Evolutionary conservation across 768 basidiomycete species (phyloP).

Genomic region (Termitomyces sp.): DNA sequence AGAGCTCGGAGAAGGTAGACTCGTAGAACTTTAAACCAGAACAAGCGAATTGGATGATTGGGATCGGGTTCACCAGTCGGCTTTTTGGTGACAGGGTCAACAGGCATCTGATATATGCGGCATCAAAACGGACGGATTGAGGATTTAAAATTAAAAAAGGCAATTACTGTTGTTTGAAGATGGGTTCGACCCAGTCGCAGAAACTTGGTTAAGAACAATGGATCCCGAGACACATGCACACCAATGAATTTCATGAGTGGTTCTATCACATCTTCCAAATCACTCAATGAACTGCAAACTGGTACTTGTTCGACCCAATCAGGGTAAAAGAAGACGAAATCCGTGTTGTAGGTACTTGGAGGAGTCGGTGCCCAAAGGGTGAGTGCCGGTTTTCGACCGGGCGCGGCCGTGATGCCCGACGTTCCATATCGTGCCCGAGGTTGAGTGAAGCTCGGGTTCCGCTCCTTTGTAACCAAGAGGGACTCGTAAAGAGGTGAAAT

Average conservation of each 20-base stretch:
- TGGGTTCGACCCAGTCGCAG: conserved; percentile 71
- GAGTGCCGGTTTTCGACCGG: conserved; percentile 58
- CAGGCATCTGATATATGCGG: conserved; percentile 27
- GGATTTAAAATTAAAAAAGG: neutral
- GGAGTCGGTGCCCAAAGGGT: conserved; percentile 79
- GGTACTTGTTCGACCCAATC: conserved; percentile 75
- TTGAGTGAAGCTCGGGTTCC: conserved; percentile 55
- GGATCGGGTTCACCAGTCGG: conserved; percentile 48
- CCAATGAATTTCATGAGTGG: conserved; percentile 79
- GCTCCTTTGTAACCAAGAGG: conserved; percentile 47
- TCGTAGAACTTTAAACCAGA: conserved; percentile 83
- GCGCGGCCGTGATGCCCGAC: conserved; percentile 45
- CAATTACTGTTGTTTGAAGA: conserved; percentile 44
- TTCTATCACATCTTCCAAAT: conserved; percentile 70
- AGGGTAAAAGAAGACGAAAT: conserved; percentile 90
- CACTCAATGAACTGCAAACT: conserved; percentile 55
- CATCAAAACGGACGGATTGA: neutral
- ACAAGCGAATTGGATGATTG: conserved; percentile 56
- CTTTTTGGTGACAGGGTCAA: conserved; percentile 61
- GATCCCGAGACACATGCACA: conserved; percentile 74
- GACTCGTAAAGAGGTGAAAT: conserved; percentile 63
- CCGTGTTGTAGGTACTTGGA: conserved; percentile 64
- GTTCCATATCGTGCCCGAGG: conserved; percentile 62
- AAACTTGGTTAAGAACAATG: conserved; percentile 73
- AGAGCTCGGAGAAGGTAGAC: conserved; percentile 82